These are phyloP conservation scores for Talaromyces albobiverticillius DNA, from an alignment of 2,329 filamentous ascomycete genomes.

Conservation along the genomic window DNA sequence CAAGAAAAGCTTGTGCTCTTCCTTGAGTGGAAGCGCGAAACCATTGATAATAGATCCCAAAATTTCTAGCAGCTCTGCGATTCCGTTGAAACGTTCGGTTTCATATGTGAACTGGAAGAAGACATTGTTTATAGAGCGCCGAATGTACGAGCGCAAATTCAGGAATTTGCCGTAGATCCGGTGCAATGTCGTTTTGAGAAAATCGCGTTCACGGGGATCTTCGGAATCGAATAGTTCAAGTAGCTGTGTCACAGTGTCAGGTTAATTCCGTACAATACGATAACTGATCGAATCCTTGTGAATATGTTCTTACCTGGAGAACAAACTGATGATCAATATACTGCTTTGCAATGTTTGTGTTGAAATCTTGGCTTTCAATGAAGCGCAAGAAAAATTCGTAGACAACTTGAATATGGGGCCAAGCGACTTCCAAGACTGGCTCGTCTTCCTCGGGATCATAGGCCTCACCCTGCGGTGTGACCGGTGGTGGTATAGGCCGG, in stretches of 20 bases:
- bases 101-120: slow-evolving; percentile 99
- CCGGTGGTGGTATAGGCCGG: slow-evolving; percentile 90
- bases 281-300: background rate
- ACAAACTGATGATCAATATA: slow-evolving; percentile 99
- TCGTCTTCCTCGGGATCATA: slow-evolving; percentile 99
- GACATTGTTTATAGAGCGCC: slow-evolving; percentile 98
- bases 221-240: slow-evolving; percentile 98
- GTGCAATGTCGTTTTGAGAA: slow-evolving; percentile 95
- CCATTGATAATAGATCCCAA: slow-evolving; percentile 98
- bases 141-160: slow-evolving; percentile 94
- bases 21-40: slow-evolving; percentile 92
- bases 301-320: slow-evolving; percentile 59
- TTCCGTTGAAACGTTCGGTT: slow-evolving; percentile 97
- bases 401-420: slow-evolving; percentile 98
- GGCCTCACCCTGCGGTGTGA: slow-evolving; percentile 96
- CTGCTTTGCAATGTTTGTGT: slow-evolving; percentile 98
- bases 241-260: slow-evolving; percentile 51
- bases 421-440: slow-evolving; percentile 94
- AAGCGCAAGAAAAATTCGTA: slow-evolving; percentile 99
- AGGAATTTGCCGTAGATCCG: slow-evolving; percentile 99
- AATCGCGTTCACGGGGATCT: slow-evolving; percentile 93
- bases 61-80: slow-evolving; percentile 94
- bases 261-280: background rate
- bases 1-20: slow-evolving; percentile 97
- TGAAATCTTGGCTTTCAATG: slow-evolving; percentile 99